phyloP scores from a whole-genome alignment of 2,329 filamentous ascomycete species.

The Sclerotinia subarctica region DNA sequence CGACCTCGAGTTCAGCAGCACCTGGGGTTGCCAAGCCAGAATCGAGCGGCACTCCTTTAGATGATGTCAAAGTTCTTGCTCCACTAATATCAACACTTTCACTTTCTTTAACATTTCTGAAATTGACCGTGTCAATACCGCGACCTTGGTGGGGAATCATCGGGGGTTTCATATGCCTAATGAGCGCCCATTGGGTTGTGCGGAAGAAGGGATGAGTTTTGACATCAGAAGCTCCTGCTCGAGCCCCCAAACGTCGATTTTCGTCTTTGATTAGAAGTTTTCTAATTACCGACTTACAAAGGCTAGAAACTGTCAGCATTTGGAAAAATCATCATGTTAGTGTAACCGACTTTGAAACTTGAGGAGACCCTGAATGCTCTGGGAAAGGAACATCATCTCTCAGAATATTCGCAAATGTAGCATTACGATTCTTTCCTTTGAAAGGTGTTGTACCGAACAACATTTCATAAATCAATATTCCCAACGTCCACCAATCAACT shows the following conservation, averaged over 20 bases:
- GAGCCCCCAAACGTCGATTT: slow-evolving; percentile 84
- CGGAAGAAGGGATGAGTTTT: slow-evolving; percentile 96
- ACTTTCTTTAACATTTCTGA: slow-evolving; percentile 96
- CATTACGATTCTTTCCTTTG: slow-evolving; percentile 98
- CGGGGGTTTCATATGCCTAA: slow-evolving; percentile 95
- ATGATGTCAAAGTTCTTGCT: slow-evolving; percentile 46
- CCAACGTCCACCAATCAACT: slow-evolving; percentile 98
- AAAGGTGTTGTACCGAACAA: slow-evolving; percentile 97
- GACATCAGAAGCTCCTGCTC: slow-evolving; percentile 93
- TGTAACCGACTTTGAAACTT: slow-evolving; percentile 80
- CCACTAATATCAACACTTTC: slow-evolving; percentile 84
- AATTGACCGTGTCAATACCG: slow-evolving; percentile 92
- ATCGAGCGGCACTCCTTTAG: slow-evolving; percentile 81
- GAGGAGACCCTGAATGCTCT: slow-evolving; percentile 77
- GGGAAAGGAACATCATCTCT: slow-evolving; percentile 95
- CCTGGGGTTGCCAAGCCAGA: slow-evolving; percentile 82
- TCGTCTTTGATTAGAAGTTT: slow-evolving; percentile 99
- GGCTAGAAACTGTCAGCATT: slow-evolving; percentile 51
- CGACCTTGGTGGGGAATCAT: slow-evolving; percentile 91
- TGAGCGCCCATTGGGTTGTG: slow-evolving; percentile 91
- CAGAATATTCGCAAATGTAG: slow-evolving; percentile 95
- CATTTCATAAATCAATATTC: slow-evolving; percentile 98
- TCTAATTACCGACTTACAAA: slow-evolving; percentile 94
- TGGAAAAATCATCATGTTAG: not conserved
- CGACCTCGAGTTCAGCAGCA: slow-evolving; percentile 60